Conservation (phyloP, 768 basidiomycete species). For the Serendipita sp. region DNA sequence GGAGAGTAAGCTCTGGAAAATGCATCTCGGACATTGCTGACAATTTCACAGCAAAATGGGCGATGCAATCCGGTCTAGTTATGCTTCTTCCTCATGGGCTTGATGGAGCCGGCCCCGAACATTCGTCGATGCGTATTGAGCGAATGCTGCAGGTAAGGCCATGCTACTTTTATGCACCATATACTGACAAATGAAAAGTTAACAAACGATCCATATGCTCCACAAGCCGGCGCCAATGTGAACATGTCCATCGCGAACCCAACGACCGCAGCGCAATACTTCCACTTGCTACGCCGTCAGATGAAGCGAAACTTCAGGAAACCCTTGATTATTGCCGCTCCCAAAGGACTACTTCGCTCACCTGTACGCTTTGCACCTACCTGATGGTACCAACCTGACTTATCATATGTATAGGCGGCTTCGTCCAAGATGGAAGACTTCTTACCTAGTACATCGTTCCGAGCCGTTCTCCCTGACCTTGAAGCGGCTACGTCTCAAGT, state of each 20-base stretch:
- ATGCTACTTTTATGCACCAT: not conserved
- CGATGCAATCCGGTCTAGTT: conserved; percentile 78
- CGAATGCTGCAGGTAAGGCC: conserved; percentile 66
- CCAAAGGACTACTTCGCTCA: conserved; percentile 68
- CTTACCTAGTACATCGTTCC: conserved; percentile 42
- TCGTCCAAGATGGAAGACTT: conserved; percentile 53
- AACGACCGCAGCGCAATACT: conserved; percentile 82
- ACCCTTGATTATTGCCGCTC: conserved; percentile 69
- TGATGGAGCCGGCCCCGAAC: conserved; percentile 88
- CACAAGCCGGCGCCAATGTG: conserved; percentile 29
- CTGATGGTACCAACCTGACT: not conserved
- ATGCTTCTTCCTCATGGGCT: conserved; percentile 78
- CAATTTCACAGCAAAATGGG: conserved; percentile 64
- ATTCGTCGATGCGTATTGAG: conserved; percentile 78
- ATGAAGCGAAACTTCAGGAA: conserved; percentile 74
- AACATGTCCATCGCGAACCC: conserved; percentile 80
- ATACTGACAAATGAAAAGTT: conserved; percentile 30
- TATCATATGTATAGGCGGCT: conserved; percentile 38
- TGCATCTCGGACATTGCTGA: not conserved
- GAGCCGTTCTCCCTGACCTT: conserved; percentile 48
- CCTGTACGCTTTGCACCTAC: conserved; percentile 33
- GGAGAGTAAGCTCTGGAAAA: conserved; percentile 43
- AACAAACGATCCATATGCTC: conserved; percentile 50
- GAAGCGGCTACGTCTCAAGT: conserved; percentile 23
- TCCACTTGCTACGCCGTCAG: conserved; percentile 83